Evolutionary conservation across 805 yeast genomes (phyloP), one percentile per base, ranked within the genome.

Genomic region (Maudiozyma saulgeensis): DNA sequence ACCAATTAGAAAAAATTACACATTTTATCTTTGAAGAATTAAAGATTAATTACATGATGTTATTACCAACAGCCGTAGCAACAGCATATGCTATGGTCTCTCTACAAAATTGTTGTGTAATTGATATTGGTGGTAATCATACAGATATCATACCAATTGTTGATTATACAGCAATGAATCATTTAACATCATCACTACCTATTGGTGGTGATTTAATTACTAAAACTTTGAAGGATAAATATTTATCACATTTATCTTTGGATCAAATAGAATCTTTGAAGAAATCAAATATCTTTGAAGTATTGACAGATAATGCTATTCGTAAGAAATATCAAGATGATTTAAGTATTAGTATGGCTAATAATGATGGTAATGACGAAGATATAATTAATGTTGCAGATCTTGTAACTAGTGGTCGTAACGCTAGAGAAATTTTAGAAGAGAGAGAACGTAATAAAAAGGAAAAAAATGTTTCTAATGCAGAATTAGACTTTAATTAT

Each of bases 331-430:
- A 80, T 60, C 81, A 84, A 19, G 42, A 39, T 39, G 26, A 23
- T 39, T 23, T 39, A 19, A 15, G 6, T 13, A 62, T 74, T 50
- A 80, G 77, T 45, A 82, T 76, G 34, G 47, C 53, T 3, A 52
- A 55, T 15, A 41, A 23, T 11, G 43, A 38, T 21, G 50, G 49
- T 23, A 63, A 60, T 2, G 76, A 73, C 8, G 87, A 80, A 38
- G 95, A 88, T 47, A 79, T 81, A 3, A 74, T 88, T 38, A 96
- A 91, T 64, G 89, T 91, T 45, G 96, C 96, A 2, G 87, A 89
- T 40, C 80, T 90, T 56, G 93, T 90, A 12, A 79, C 93, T 1
- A 82, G 87, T 53, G 88, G 82, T 13, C 59, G 65, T 46, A 78
- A 82, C 53, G 79, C 89, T 2, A 73, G 85, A 46, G 89, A 85